Evolutionary conservation across 176 grass and related monocot species (phyloP).

Genomic region (Aegilops tauschii): DNA sequence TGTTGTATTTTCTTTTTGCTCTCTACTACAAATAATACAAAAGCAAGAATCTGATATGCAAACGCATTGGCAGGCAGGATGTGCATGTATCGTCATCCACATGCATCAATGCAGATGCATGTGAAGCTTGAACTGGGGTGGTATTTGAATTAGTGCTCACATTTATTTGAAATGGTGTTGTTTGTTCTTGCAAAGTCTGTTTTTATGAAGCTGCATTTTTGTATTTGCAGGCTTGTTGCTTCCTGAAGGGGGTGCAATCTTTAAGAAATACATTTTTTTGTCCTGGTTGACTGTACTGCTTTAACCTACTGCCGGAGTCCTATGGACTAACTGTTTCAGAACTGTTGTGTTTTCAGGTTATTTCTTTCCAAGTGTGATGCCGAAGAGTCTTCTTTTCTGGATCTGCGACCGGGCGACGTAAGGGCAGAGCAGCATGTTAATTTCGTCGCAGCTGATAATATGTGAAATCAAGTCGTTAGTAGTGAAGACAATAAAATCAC

Average conservation of each 20-base stretch:
- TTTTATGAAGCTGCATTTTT: constrained; percentile 34
- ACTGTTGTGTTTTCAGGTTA: constrained; percentile 22
- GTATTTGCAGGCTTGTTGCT: constrained; percentile 51
- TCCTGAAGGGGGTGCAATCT: constrained; percentile 33
- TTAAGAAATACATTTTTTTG: background rate
- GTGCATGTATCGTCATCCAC: constrained; percentile 10
- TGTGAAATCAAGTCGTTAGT: too few relatives aligned
- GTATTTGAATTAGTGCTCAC: constrained; percentile 37
- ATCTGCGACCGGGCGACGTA: background rate
- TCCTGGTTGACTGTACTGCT: background rate
- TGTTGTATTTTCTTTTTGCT: background rate
- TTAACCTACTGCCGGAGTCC: background rate
- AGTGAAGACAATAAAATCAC: too few relatives aligned
- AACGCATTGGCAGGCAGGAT: constrained; percentile 47
- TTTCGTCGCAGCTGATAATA: too few relatives aligned
- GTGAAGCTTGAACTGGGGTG: constrained; percentile 27
- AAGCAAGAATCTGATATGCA: constrained; percentile 35
- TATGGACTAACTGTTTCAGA: background rate
- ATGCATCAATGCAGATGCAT: constrained; percentile 34
- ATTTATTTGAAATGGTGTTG: constrained; percentile 17
- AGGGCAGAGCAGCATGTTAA: background rate
- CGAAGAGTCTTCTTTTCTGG: background rate
- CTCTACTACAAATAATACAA: background rate
- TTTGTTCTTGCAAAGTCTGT: background rate
- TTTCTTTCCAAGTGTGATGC: background rate